Conservation (phyloP, 148 eudicot genomes). For the Rhododendron williamsianum region DNA sequence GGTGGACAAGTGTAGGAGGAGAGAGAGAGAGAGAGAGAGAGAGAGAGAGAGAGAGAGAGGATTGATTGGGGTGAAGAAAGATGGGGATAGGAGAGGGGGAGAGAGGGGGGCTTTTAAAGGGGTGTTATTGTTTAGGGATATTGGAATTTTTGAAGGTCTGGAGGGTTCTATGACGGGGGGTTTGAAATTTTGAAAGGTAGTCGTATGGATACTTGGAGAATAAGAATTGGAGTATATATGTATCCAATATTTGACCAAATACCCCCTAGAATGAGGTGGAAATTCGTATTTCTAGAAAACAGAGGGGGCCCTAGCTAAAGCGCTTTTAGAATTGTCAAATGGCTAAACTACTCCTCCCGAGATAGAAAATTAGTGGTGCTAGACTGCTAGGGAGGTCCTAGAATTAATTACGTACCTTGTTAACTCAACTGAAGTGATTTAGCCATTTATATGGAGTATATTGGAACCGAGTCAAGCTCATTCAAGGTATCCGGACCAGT, state of each 20-base stretch:
- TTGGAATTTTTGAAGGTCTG: conserved; percentile 9
- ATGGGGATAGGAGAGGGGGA: not conserved
- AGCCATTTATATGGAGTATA: too few species aligned
- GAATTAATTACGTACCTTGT: not conserved
- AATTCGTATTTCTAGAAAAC: not conserved
- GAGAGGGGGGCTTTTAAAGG: conserved; percentile 1
- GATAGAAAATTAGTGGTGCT: not conserved
- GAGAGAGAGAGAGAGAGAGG: not conserved
- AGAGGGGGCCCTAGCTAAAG: not conserved
- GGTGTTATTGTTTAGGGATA: not conserved
- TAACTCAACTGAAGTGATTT: not conserved
- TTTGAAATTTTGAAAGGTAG: conserved; percentile 7
- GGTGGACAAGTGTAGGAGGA: not conserved
- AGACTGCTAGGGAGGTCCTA: not conserved
- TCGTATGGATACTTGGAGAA: not conserved
- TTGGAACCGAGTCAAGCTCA: too few species aligned
- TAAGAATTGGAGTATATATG: not conserved
- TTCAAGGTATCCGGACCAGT: too few species aligned
- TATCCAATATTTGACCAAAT: conserved; percentile 13
- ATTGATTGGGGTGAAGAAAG: not conserved
- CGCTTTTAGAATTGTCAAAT: not conserved
- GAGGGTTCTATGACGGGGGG: conserved; percentile 10
- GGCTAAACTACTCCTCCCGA: not conserved
- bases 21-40: not conserved
- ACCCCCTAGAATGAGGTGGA: not conserved